Evolutionary conservation across 1,284 basidiomycete species (phyloP), one percentile per base, ranked within the genome.

Genomic region (Puccinia novopanici): DNA sequence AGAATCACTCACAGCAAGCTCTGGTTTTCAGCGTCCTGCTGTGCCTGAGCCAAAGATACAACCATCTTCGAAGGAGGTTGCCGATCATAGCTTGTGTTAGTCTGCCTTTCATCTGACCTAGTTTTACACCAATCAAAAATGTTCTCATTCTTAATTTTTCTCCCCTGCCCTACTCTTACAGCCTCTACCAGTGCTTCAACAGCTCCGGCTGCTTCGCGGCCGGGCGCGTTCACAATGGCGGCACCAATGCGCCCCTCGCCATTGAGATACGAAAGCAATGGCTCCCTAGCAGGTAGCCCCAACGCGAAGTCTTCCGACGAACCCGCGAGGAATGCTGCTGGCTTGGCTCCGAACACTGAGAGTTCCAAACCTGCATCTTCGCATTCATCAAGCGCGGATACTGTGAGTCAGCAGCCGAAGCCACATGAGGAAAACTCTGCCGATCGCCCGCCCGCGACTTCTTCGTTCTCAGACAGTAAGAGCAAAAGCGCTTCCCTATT

Each of bases 181-280:
- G n/a, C 50, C 34, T 54, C 55, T 73, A 3, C 8, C 27, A 54
- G 3, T 57, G 34, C 48, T 19, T 45, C 74, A 48, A n/a, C 55
- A 17, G 61, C 40, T 15, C 42, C 24, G n/a, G 54, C 17, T 70
- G 30, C 34, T 19, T 54, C 75, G 8, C 68, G 52, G 45, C 52
- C 63, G 15, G 52, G 65, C 50, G 48, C 75, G 34, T 78, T 78
- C 45, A 40, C 75, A 34, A 57, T 55, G 24, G 75, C 65, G 17
- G 61, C 65, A 24, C 75, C 65, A 1, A 42, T 37, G 37, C 61
- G 65, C 15, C 75, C 75, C 5, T 78, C 65, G 61, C 65, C 75
- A 12, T 55, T 78, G 45, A 65, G 65, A n/a, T 70, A 42, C 65
- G 75, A 68, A 67, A 73, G 34, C 57, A 17, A 73, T 9, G 30